Percentiles rank a stretch among this genome's conserved stretches.
These are phyloP conservation scores for Colletotrichum tamarilloi DNA, from an alignment of 2,329 filamentous ascomycete genomes.

Conservation along the genomic window DNA sequence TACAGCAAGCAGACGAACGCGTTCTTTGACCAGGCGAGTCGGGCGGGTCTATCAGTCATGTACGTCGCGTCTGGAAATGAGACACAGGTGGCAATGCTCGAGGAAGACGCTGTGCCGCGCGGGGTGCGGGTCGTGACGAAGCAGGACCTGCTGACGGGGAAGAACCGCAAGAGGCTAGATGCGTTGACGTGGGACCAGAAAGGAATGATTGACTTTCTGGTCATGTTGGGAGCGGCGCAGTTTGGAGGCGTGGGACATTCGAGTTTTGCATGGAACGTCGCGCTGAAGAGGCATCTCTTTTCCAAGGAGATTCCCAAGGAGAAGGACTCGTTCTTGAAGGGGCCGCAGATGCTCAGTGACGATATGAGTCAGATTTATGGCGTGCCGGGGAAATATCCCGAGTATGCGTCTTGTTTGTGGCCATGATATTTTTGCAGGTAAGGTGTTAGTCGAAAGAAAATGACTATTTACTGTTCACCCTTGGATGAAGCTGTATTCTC, in stretches of 20 bases:
- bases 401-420: conserved; percentile 21
- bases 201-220: conserved; percentile 45
- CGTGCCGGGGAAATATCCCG: conserved; percentile 11
- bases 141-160: conserved; percentile 40
- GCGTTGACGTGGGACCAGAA: conserved; percentile 46
- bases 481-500: background rate
- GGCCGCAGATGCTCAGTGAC: conserved; percentile 15
- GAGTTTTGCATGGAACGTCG: conserved; percentile 47
- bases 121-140: conserved; percentile 45
- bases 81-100: conserved; percentile 37
- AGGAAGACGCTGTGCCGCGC: background rate
- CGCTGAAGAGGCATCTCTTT: conserved; percentile 42
- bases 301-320: background rate
- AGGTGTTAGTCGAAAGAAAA: too few species aligned
- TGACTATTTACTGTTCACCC: too few species aligned
- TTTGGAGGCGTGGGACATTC: conserved; percentile 47
- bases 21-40: conserved; percentile 40
- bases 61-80: conserved; percentile 45
- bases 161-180: conserved; percentile 34
- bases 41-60: conserved; percentile 39
- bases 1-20: conserved; percentile 44
- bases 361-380: conserved; percentile 14
- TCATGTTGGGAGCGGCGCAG: conserved; percentile 45
- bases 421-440: background rate
- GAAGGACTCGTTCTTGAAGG: background rate